Base-by-base conservation (phyloP, 2,329 filamentous ascomycete genomes). In the Polytolypa hystricis region DNA sequence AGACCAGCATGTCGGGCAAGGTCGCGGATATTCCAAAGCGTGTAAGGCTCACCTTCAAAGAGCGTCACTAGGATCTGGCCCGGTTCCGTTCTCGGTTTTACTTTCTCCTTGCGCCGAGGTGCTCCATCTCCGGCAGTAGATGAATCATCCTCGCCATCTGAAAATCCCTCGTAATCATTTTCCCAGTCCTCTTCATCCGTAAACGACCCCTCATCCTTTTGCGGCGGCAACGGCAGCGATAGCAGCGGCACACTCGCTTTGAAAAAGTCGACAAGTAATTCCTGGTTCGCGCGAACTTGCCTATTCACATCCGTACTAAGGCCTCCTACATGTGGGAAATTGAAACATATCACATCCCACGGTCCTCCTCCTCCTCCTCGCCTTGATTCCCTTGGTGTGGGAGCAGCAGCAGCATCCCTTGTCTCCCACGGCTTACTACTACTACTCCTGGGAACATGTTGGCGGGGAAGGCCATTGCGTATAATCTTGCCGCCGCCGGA, bases 301-400 rank as follows among this genome's bases (percentile, higher is more conserved):
- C 91, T 73, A 65, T 95, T 95, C 38, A 95, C 81, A 64, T 96
- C 87, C 48, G 81, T 96, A 46, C 77, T 82, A 51, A 93, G 79
- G 30, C 91, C 91, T 45, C 91, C 91, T 3, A 93, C 82, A 64
- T 98, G 91, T 23, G 91, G 91, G 60, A 98, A 98, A 68, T 95
- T 94, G 74, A 96, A 98, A 47, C 89, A 70, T 43, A 96, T 79
- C 39, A 77, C 73, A 57, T 93, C 79, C 69, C 81, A 87, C 3
- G 66, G 59, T 3, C 61, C 60, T 11, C 51, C 51, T 17, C 40
- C 32, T 30, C 41, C 38, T 5, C 45, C 35, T 14, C 35, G 31
- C 30, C 46, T 45, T 12, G 42, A 37, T 14, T 37, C 17, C 30
- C 12, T 11, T 5, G 12, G 31, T 16, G 9, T 20, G 19, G 33